Evolutionary conservation across 495 filamentous ascomycete genomes (phyloP).

Genomic region (Penicillium robsamsonii): DNA sequence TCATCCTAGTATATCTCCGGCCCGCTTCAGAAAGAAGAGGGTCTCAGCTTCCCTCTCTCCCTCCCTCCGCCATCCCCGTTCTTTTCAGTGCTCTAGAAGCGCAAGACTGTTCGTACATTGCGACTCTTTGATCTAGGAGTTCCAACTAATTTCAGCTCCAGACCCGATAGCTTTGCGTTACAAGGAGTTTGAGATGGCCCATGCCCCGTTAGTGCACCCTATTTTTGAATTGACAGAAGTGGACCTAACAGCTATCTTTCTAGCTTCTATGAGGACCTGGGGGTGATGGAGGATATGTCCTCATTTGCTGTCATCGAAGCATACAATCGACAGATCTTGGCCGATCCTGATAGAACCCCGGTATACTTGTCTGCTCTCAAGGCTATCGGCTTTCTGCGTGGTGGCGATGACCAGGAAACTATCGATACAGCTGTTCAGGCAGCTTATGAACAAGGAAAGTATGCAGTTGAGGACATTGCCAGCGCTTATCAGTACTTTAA

Average conservation of each 20-base stretch:
- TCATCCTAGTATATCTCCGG: constrained; percentile 42
- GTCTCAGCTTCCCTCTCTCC: constrained; percentile 29
- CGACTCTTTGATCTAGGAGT: neutral
- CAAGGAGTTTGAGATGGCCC: constrained; percentile 37
- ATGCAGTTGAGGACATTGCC: constrained; percentile 50
- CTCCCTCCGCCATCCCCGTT: constrained; percentile 33
- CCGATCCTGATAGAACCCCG: constrained; percentile 31
- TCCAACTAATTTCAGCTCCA: constrained; percentile 15
- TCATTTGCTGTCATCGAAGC: constrained; percentile 37
- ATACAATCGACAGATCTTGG: constrained; percentile 39
- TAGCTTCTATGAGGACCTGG: constrained; percentile 46
- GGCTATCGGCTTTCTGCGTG: constrained; percentile 33
- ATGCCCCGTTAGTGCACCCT: constrained; percentile 17
- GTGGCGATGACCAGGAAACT: constrained; percentile 33
- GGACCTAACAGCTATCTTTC: constrained; percentile 14
- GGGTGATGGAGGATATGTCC: constrained; percentile 45
- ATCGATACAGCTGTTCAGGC: constrained; percentile 39
- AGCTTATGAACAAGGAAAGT: constrained; percentile 44
- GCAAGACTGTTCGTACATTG: constrained; percentile 41
- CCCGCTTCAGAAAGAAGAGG: constrained; percentile 46
- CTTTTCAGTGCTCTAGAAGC: constrained; percentile 49
- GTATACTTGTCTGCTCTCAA: constrained; percentile 40
- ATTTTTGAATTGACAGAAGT: neutral
- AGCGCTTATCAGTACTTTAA: constrained; percentile 58
- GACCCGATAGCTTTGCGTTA: constrained; percentile 32